These are phyloP conservation scores for Cercophora sp. DNA, from an alignment of 495 filamentous ascomycete species.

Conservation along the genomic window DNA sequence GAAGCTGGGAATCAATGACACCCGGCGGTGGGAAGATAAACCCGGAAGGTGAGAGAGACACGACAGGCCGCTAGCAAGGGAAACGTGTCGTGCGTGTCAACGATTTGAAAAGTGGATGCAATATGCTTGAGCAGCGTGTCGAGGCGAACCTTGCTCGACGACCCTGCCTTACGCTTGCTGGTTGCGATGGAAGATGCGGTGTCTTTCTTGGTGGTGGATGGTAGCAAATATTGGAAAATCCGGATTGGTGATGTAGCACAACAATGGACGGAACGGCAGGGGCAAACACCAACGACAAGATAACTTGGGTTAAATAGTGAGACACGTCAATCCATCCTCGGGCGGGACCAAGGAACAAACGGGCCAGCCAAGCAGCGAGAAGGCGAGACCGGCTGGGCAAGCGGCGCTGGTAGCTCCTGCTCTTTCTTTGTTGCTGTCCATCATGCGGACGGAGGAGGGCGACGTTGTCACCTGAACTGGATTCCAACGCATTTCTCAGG, in stretches of 20 bases:
- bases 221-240: neutral
- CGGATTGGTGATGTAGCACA: neutral
- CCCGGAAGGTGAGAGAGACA: too few species aligned
- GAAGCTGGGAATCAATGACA: neutral
- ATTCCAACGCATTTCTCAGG: neutral
- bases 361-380: neutral
- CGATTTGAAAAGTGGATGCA: neutral
- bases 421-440: constrained; percentile 1
- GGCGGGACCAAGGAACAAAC: neutral
- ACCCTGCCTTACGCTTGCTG: too few species aligned
- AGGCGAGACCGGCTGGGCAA: neutral
- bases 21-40: too few species aligned
- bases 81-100: neutral
- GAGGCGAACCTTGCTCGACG: neutral
- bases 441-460: constrained; percentile 2
- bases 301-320: constrained; percentile 2
- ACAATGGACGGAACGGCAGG: neutral
- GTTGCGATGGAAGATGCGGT: too few species aligned
- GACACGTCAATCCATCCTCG: neutral
- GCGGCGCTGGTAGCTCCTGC: neutral
- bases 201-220: neutral
- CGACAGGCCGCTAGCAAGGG: neutral
- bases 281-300: constrained; percentile 4
- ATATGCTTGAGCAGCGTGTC: neutral
- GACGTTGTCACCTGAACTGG: constrained; percentile 5